Percentiles rank a stretch among this genome's conserved stretches.
These are phyloP conservation scores for Collybiopsis confluens DNA, from an alignment of 768 basidiomycete genomes.

Conservation along the genomic window DNA sequence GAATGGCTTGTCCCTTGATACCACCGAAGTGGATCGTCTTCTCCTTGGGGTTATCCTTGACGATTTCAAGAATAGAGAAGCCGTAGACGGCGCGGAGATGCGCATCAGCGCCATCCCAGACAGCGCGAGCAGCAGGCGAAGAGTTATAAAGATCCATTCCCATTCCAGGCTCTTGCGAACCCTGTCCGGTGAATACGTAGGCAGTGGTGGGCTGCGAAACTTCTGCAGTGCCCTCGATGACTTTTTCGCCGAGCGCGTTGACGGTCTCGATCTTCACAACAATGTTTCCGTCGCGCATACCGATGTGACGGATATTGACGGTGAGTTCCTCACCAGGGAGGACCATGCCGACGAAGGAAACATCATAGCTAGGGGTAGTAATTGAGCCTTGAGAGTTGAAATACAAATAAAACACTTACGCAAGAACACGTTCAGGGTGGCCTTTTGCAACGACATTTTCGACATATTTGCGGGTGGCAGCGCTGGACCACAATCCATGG, in stretches of 20 bases:
- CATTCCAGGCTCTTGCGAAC: slow-evolving; percentile 98
- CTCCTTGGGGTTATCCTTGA: slow-evolving; percentile 96
- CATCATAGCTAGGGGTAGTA: slow-evolving; percentile 64
- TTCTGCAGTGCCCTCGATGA: slow-evolving; percentile 88
- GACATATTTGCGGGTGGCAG: slow-evolving; percentile 87
- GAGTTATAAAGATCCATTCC: slow-evolving; percentile 96
- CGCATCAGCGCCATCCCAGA: slow-evolving; percentile 95
- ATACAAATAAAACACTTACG: slow-evolving; percentile 46
- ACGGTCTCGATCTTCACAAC: slow-evolving; percentile 84
- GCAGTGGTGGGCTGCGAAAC: slow-evolving; percentile 90
- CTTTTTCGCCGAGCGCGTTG: slow-evolving; percentile 85
- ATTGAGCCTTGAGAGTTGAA: not conserved
- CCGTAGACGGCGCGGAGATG: slow-evolving; percentile 94
- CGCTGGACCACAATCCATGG: slow-evolving; percentile 96
- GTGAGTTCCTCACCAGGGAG: slow-evolving; percentile 83
- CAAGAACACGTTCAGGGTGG: slow-evolving; percentile 83
- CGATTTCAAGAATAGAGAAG: slow-evolving; percentile 98
- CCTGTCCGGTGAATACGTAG: slow-evolving; percentile 98
- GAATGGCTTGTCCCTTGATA: slow-evolving; percentile 97
- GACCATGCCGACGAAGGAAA: slow-evolving; percentile 96
- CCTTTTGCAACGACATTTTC: slow-evolving; percentile 95
- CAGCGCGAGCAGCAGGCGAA: slow-evolving; percentile 90
- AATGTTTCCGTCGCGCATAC: slow-evolving; percentile 91
- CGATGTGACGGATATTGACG: slow-evolving; percentile 84
- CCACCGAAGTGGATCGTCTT: slow-evolving; percentile 99